Percentiles rank a stretch among this genome's conserved stretches.
Evolutionary conservation across 441 rosid genomes (phyloP).

Genomic region (Brassica hybrid): DNA sequence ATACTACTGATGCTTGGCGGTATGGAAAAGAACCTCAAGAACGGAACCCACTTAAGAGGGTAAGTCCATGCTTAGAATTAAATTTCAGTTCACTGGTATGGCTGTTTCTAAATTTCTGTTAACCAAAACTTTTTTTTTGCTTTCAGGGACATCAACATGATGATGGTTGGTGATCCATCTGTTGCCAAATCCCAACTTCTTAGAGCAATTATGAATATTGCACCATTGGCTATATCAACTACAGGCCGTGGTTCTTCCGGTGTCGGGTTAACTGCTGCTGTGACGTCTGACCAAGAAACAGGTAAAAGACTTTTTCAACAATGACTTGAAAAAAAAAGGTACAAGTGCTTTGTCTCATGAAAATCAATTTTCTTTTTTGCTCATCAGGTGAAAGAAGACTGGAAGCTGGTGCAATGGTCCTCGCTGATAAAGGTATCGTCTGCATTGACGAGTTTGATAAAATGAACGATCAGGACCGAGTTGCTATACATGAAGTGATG

Average conservation of each 20-base stretch:
- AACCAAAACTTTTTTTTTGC: constrained; percentile 2
- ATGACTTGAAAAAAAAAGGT: background rate
- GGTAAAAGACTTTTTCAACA: constrained; percentile 50
- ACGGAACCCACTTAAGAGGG: constrained; percentile 99
- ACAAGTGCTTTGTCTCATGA: constrained; percentile 16
- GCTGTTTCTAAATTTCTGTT: constrained; percentile 13
- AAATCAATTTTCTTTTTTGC: constrained; percentile 8
- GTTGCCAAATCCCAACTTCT: constrained; percentile 98
- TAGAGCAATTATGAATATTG: constrained; percentile 95
- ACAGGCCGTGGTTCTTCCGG: constrained; percentile 99
- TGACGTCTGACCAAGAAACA: constrained; percentile 98
- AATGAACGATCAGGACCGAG: constrained; percentile 99
- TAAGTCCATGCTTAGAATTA: constrained; percentile 32
- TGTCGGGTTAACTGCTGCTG: constrained; percentile 99
- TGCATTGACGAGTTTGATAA: constrained; percentile 99
- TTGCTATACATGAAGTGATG: constrained; percentile 99
- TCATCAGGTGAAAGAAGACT: constrained; percentile 92
- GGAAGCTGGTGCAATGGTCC: constrained; percentile 99
- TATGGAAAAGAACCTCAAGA: constrained; percentile 91
- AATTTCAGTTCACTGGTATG: constrained; percentile 6
- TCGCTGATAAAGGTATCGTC: constrained; percentile 96
- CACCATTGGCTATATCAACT: constrained; percentile 98
- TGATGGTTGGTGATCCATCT: constrained; percentile 99
- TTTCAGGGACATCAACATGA: constrained; percentile 93
- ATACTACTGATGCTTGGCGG: constrained; percentile 94